Evolutionary conservation across 805 yeast species (phyloP).

Genomic region (Schwanniomyces yamadae): DNA sequence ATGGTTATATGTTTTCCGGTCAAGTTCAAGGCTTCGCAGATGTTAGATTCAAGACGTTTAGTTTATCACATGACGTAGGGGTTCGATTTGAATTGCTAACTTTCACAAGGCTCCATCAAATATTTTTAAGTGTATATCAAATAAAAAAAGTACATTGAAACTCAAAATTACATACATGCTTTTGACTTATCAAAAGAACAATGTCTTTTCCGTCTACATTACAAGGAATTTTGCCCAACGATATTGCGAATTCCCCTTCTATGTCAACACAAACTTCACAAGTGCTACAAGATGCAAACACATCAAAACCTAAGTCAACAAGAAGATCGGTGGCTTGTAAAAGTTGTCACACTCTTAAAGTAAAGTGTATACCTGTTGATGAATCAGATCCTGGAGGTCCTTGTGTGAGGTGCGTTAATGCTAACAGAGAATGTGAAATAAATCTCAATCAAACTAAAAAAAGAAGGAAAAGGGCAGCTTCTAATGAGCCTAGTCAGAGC

Average conservation of each 20-base stretch:
- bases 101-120: no score
- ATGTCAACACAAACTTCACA: background rate
- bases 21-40: background rate
- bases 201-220: constrained; percentile 1
- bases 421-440: constrained; percentile 63
- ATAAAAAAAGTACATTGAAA: no score
- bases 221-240: background rate
- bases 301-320: constrained; percentile 3
- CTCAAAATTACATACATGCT: no score
- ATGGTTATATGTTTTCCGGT: background rate
- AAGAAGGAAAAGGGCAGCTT: constrained; percentile 34
- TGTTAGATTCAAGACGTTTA: no score
- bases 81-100: no score
- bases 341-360: constrained; percentile 80
- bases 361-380: constrained; percentile 76
- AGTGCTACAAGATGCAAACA: background rate
- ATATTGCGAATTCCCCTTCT: background rate
- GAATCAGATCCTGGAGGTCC: constrained; percentile 56
- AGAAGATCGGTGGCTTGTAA: constrained; percentile 48
- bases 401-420: constrained; percentile 71
- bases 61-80: no score
- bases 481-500: constrained; percentile 13
- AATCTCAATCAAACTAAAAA: constrained; percentile 62
- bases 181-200: background rate
- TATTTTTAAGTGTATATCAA: no score